phyloP scores from a whole-genome alignment of 768 basidiomycete genomes.

The Sutorius australiensis region DNA sequence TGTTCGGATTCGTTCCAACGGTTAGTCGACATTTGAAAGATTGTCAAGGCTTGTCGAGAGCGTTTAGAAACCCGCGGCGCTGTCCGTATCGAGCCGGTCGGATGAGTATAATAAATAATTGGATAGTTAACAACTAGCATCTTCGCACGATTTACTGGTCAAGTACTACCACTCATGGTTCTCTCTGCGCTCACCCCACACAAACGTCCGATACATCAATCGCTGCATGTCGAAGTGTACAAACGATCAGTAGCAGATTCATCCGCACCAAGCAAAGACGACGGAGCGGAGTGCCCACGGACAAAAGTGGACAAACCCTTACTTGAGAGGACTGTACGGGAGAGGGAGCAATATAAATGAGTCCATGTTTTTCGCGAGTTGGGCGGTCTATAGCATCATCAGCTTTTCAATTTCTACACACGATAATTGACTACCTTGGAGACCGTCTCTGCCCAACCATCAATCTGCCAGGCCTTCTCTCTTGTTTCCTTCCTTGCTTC shows the following conservation, averaged over 20 bases:
- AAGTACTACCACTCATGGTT: conserved; percentile 4
- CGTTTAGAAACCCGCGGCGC: neutral
- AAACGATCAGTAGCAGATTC: neutral
- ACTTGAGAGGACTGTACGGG: conserved; percentile 83
- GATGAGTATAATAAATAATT: conserved; percentile 7
- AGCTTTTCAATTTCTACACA: neutral
- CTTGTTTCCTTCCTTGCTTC: conserved; percentile 79
- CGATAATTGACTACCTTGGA: conserved; percentile 58
- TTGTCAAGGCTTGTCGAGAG: conserved; percentile 1
- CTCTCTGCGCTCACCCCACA: neutral
- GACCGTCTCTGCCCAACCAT: conserved; percentile 95
- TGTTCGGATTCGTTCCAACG: conserved; percentile 58
- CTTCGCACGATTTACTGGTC: conserved; percentile 15
- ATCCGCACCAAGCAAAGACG: neutral
- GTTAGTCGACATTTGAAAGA: conserved; percentile 24
- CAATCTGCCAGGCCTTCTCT: conserved; percentile 90
- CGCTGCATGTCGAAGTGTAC: neutral
- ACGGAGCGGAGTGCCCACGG: neutral
- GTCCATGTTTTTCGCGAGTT: conserved; percentile 84
- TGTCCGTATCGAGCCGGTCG: neutral
- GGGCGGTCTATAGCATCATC: conserved; percentile 64
- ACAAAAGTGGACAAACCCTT: conserved; percentile 14
- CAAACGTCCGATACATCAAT: neutral
- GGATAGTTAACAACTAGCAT: neutral
- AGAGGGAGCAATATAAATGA: conserved; percentile 77